Evolutionary conservation across 2,329 filamentous ascomycete genomes (phyloP), one percentile per base, ranked within the genome.

Genomic region (Paraphaeosphaeria minitans): DNA sequence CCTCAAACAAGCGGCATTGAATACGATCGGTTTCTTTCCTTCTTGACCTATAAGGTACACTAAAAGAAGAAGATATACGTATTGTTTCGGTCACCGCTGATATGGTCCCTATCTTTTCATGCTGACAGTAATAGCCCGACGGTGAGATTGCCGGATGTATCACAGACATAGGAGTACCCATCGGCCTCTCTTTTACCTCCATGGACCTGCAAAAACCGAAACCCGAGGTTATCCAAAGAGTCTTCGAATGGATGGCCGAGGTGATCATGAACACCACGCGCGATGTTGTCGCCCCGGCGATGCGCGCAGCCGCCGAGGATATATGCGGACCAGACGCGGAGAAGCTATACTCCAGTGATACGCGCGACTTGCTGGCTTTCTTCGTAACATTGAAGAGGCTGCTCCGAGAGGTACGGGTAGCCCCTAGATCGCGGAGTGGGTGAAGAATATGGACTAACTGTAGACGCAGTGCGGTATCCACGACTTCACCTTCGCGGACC

Each of bases 161-260:
- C 80, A 95, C 90, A 71, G 95, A 98, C 76, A 97, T 98, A 71
- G 94, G 94, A 59, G 93, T 98, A 69, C 88, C 87, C 76, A 97
- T 98, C 70, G 94, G 94, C 58, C 93, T 98, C 70, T 88, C 87
- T 29, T 97, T 98, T 77, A 90, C 87, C 37, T 83, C 93, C 19
- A 86, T 90, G 61, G 94, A 99, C 78, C 85, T 99, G 42, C 88
- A 94, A 69, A 98, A 97, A 74, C 95, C 95, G 5, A 97, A 97
- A 69, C 90, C 95, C 3, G 87, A 94, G 60, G 93, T 97, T 72
- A 93, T 98, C 55, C 95, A 99, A 78, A 93, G 95, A 82, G 93
- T 99, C 53, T 96, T 98, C 74, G 95, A 99, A 83, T 96, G 93
- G 90, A 95, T 99, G 68, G 93, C 93, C 59, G 93, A 97, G 74